These are phyloP conservation scores for Talaromyces sp. DNA, from an alignment of 2,329 filamentous ascomycete species.

Conservation along the genomic window DNA sequence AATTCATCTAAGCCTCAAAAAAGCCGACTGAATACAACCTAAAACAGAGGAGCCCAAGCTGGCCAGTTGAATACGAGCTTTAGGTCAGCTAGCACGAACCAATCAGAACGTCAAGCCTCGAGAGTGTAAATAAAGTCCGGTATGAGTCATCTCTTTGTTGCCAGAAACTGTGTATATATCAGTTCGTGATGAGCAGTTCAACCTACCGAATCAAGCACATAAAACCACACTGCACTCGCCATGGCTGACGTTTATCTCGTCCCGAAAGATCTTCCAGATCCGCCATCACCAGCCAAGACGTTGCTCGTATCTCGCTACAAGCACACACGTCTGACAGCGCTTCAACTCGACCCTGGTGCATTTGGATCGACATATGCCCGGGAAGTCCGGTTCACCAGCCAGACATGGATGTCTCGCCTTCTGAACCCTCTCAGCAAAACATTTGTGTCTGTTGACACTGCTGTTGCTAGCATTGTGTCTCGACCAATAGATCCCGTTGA, in stretches of 20 bases:
- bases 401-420: constrained; percentile 24
- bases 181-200: not conserved
- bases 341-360: constrained; percentile 22
- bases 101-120: not conserved
- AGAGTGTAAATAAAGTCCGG: not conserved
- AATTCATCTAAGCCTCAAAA: not conserved
- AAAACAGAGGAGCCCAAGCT: not conserved
- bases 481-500: not conserved
- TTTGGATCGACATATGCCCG: constrained; percentile 26
- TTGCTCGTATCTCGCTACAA: constrained; percentile 16
- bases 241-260: not conserved
- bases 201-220: not conserved
- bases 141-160: not conserved
- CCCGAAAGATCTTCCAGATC: not conserved
- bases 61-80: not conserved
- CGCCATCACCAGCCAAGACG: not conserved
- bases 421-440: constrained; percentile 21
- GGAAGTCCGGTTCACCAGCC: constrained; percentile 20
- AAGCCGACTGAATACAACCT: not conserved
- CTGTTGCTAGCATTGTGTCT: no score
- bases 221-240: not conserved
- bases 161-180: not conserved
- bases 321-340: constrained; percentile 20
- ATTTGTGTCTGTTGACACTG: constrained; percentile 18
- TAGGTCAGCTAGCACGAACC: not conserved